Base-by-base conservation (phyloP, 495 filamentous ascomycete genomes). In the Xylaria longipes region DNA sequence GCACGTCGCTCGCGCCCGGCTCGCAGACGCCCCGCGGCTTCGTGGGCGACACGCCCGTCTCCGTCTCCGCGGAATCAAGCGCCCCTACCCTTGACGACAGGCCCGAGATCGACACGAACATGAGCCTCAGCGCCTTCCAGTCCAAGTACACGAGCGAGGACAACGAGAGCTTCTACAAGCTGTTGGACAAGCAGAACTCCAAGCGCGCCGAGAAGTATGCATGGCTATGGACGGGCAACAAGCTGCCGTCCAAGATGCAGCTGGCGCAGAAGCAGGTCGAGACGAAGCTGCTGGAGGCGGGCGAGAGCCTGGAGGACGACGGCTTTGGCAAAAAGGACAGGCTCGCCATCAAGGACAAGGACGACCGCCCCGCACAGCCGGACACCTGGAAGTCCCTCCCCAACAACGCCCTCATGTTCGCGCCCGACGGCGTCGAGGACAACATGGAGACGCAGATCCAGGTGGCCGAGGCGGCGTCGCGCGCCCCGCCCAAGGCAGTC, bases 111-210 rank as follows among this genome's bases (percentile, higher is more conserved):
- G 93, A 98, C 79, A 91, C 92, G 15, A 91, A 90, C 75, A 90
- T 98, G 82, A 92, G 90, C 60, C 87, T 99, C 12, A 85, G 89
- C 60, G 88, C 91, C 4, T 99, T 98, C 75, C 96, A 98, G 74
- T 87, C 92, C 7, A 94, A 93, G 75, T 98, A 97, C 80, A 98
- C 95, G 5, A 96, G 92, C 73, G 96, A 99, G 81, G 96, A 99
- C 79, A 98, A 98, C 76, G 95, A 97, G 75, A 93, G 91, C 62
- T 98, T 99, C 84, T 95, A 97, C 81, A 91, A 91, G 75, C 85
- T 98, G 1, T 83, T 99, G 15, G 96, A 99, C 82, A 94, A 91
- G 78, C 93, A 97, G 74, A 99, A 98, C 77, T 85, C 88, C 33
- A 95, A 94, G 79, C 87, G 86, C 48, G 89, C 91, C 15, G 91